These are phyloP conservation scores for Chlorella ohadii DNA, from an alignment of 139 green algal species.

Conservation along the genomic window DNA sequence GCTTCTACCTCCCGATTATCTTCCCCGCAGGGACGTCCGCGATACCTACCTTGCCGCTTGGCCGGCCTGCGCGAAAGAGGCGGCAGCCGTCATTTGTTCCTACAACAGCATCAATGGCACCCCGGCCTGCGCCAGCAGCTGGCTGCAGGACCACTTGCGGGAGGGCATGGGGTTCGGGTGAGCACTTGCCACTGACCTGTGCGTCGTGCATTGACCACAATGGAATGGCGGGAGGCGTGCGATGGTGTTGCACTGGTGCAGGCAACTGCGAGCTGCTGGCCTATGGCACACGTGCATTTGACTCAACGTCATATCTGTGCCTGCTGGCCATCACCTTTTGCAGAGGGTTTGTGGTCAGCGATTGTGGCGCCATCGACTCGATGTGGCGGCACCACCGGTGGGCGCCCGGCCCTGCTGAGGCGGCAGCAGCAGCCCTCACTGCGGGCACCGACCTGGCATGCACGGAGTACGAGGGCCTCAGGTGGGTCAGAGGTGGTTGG, in stretches of 20 bases:
- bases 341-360: slow-evolving; percentile 53
- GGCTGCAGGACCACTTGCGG: slow-evolving; percentile 24
- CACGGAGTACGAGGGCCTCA: slow-evolving; percentile 30
- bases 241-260: too few species aligned
- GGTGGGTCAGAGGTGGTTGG: neutral
- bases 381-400: slow-evolving; percentile 1
- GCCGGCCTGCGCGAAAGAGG: slow-evolving; percentile 42
- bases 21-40: slow-evolving; percentile 40
- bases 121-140: slow-evolving; percentile 47
- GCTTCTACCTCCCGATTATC: neutral
- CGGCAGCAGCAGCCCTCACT: slow-evolving; percentile 23
- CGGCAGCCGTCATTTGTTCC: slow-evolving; percentile 52
- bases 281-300: too few species aligned
- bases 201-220: too few species aligned
- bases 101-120: slow-evolving; percentile 62
- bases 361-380: slow-evolving; percentile 46
- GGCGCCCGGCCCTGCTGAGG: neutral
- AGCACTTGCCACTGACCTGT: too few species aligned
- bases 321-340: too few species aligned
- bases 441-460: slow-evolving; percentile 46
- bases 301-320: too few species aligned
- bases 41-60: slow-evolving; percentile 58
- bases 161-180: neutral
- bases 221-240: too few species aligned
- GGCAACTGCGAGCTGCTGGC: too few species aligned